Evolutionary conservation across 768 basidiomycete species (phyloP).

Genomic region (Leucosporidium scottii): DNA sequence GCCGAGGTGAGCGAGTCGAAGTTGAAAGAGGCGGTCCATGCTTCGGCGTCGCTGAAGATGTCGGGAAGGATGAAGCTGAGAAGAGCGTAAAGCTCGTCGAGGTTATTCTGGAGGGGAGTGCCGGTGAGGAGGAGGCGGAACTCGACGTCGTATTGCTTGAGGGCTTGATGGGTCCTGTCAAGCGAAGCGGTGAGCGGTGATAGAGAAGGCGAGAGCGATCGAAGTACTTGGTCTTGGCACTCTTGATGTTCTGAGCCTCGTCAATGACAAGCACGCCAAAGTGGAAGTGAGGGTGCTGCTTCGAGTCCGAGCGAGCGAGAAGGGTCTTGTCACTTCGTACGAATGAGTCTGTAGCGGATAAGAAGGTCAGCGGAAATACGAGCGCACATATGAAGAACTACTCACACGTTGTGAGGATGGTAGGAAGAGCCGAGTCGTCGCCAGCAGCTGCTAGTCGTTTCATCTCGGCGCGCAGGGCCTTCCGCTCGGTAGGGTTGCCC

Average conservation of each 20-base stretch:
- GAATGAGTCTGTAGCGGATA: not conserved
- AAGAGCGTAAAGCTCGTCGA: constrained; percentile 87
- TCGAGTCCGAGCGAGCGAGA: not conserved
- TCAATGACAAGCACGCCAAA: not conserved
- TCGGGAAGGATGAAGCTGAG: constrained; percentile 94
- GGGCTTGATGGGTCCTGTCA: constrained; percentile 61
- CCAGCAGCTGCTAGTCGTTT: not conserved
- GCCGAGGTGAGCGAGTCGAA: constrained; percentile 49
- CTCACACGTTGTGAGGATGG: constrained; percentile 61
- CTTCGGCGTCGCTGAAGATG: constrained; percentile 63
- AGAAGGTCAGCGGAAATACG: not conserved
- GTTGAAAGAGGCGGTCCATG: constrained; percentile 17
- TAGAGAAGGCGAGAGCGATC: not conserved
- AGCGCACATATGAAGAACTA: not conserved
- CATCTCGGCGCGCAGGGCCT: constrained; percentile 53
- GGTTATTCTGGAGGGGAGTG: constrained; percentile 94
- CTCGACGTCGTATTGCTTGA: constrained; percentile 75
- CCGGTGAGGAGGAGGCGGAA: constrained; percentile 91
- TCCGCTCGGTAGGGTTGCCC: constrained; percentile 72
- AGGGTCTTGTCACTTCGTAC: not conserved
- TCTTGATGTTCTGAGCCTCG: constrained; percentile 69
- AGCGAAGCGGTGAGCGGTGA: not conserved
- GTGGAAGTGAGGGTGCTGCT: no score
- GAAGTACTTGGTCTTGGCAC: constrained; percentile 66
- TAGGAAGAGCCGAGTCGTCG: constrained; percentile 29